A percentile compares a stretch with the other conserved stretches of the same genome.
These are phyloP conservation scores for Wallacemonas sp. DNA, from an alignment of 208 protist species.

Conservation along the genomic window DNA sequence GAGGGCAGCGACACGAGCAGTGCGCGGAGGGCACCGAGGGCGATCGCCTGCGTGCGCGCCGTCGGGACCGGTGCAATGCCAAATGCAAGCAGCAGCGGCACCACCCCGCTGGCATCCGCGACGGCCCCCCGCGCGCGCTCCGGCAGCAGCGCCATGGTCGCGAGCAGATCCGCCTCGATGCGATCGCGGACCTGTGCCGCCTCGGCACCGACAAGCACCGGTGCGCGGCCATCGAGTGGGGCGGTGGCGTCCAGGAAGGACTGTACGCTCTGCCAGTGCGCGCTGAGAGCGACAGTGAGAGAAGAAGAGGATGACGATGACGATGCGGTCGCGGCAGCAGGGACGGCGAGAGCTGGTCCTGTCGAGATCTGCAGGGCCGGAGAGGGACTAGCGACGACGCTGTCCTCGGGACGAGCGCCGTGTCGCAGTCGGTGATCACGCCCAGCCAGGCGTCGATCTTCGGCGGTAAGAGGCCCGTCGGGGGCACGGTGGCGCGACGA, in stretches of 20 bases:
- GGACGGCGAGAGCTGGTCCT: too few species aligned
- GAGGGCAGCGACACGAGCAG: constrained; percentile 33
- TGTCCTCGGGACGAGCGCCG: neutral
- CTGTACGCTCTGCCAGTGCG: constrained; percentile 51
- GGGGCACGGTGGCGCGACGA: too few species aligned
- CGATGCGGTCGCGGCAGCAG: too few species aligned
- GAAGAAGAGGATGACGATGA: constrained; percentile 31
- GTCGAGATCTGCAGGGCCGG: too few species aligned
- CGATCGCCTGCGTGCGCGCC: constrained; percentile 53
- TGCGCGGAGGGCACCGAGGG: constrained; percentile 54
- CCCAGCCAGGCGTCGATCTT: neutral
- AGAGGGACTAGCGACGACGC: too few species aligned
- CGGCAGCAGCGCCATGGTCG: constrained; percentile 32
- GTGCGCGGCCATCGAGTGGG: neutral
- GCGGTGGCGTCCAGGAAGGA: constrained; percentile 16
- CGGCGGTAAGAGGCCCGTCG: neutral
- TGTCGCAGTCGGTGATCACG: neutral
- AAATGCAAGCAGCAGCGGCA: constrained; percentile 72
- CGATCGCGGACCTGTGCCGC: constrained; percentile 3
- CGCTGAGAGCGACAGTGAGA: constrained; percentile 42
- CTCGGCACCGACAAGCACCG: constrained; percentile 6
- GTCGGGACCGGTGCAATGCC: constrained; percentile 59
- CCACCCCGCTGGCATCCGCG: constrained; percentile 39
- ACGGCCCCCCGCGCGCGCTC: constrained; percentile 34
- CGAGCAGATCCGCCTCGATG: constrained; percentile 42